A percentile compares a stretch with the other conserved stretches of the same genome.
phyloP scores from a whole-genome alignment of 2,329 filamentous ascomycete species.

The Cytospora paraplurivora region DNA sequence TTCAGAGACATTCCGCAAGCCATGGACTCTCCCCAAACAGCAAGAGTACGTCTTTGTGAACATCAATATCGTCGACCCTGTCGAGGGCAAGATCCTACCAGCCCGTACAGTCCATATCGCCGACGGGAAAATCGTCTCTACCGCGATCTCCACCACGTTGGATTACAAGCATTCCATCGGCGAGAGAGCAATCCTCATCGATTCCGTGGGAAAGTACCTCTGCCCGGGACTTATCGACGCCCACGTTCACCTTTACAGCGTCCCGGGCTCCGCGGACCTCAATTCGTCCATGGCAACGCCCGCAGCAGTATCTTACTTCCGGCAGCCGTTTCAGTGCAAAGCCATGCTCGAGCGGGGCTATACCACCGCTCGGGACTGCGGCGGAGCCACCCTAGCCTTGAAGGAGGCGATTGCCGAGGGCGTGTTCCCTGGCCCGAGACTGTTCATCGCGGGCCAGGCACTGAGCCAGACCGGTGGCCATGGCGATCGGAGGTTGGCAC shows the following conservation, averaged over 20 bases:
- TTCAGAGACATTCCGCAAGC: conserved; percentile 35
- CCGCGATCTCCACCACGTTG: conserved; percentile 20
- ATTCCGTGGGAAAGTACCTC: conserved; percentile 48
- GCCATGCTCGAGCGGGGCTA: conserved; percentile 60
- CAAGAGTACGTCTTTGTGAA: conserved; percentile 44
- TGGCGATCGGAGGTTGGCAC: conserved; percentile 50
- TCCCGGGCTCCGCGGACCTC: conserved; percentile 45
- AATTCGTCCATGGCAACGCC: conserved; percentile 41
- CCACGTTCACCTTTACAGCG: conserved; percentile 51
- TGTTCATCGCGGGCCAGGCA: conserved; percentile 57
- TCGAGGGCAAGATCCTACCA: conserved; percentile 37
- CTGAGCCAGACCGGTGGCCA: conserved; percentile 62
- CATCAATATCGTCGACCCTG: conserved; percentile 47
- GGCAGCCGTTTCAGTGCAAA: conserved; percentile 49
- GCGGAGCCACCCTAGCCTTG: conserved; percentile 56
- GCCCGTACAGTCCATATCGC: conserved; percentile 40
- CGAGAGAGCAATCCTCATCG: conserved; percentile 39
- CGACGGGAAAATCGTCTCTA: conserved; percentile 39
- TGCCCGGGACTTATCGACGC: conserved; percentile 55
- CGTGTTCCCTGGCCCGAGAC: conserved; percentile 55
- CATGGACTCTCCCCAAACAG: conserved; percentile 40
- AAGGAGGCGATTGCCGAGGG: conserved; percentile 60
- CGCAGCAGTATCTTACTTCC: conserved; percentile 42
- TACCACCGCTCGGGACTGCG: conserved; percentile 60
- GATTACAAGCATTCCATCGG: too few species aligned